A percentile compares a stretch with the other conserved stretches of the same genome.
These are phyloP conservation scores for Apiospora phragmitis DNA, from an alignment of 2,329 filamentous ascomycete genomes.

Conservation along the genomic window DNA sequence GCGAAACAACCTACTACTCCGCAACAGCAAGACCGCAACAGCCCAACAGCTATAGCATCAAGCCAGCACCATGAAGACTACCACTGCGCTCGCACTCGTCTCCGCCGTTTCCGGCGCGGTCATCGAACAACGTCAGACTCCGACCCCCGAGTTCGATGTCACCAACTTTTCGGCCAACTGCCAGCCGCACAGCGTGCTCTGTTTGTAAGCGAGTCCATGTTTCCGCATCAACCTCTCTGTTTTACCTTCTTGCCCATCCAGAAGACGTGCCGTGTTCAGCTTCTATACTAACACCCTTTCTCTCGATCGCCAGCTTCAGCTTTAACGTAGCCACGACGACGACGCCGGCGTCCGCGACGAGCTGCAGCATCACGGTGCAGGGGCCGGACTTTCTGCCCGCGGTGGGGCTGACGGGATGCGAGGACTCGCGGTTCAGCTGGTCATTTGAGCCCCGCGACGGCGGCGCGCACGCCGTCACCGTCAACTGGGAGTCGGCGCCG, in stretches of 20 bases:
- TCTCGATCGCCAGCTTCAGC: not conserved
- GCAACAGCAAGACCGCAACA: not conserved
- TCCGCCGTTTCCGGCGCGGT: conserved; percentile 7
- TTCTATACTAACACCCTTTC: not conserved
- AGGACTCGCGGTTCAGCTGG: conserved; percentile 9
- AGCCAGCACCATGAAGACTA: conserved; percentile 5
- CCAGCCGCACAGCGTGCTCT: conserved; percentile 8
- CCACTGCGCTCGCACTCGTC: not conserved
- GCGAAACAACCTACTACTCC: not conserved
- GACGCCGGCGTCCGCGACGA: not conserved
- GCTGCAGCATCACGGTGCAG: conserved; percentile 2
- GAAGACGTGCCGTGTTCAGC: too few species aligned
- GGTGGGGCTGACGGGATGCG: not conserved
- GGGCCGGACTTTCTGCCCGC: not conserved
- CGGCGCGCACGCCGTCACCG: conserved; percentile 2
- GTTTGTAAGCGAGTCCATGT: not conserved
- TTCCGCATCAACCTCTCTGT: too few species aligned
- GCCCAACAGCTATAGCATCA: not conserved
- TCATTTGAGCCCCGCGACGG: conserved; percentile 5
- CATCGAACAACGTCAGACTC: not conserved
- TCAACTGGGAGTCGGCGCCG: not conserved
- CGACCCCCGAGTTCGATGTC: conserved; percentile 2
- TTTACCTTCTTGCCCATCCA: not conserved
- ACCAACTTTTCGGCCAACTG: conserved; percentile 6
- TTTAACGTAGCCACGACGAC: not conserved